Conservation (phyloP, 176 grass and related monocot species). For the Urochloa ruziziensis region DNA sequence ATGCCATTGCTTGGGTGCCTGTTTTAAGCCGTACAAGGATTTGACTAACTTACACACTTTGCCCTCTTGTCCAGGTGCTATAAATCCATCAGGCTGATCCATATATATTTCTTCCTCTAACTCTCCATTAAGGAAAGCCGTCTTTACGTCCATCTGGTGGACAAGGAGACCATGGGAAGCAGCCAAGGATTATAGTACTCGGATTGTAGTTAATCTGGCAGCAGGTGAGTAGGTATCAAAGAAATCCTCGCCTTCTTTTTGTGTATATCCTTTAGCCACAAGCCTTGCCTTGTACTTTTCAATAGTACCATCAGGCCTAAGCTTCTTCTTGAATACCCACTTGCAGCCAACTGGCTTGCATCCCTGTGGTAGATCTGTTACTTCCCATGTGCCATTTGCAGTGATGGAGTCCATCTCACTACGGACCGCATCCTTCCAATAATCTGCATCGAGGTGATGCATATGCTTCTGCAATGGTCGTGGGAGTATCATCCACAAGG, state of each 20-base stretch:
- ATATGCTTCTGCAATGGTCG: neutral
- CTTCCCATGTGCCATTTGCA: neutral
- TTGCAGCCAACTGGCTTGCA: neutral
- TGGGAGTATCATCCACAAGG: neutral
- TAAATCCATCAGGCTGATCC: neutral
- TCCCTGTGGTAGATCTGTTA: neutral
- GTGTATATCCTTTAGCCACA: neutral
- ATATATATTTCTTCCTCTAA: neutral
- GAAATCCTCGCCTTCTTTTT: neutral
- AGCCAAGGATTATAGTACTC: neutral
- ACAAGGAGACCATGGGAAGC: neutral
- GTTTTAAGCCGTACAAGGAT: neutral
- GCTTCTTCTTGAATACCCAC: neutral
- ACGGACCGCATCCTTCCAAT: neutral
- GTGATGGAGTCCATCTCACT: neutral
- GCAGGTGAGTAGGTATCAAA: neutral
- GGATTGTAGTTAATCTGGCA: neutral
- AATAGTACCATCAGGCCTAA: neutral
- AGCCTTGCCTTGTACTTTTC: neutral
- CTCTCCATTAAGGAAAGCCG: neutral
- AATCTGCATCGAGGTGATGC: neutral
- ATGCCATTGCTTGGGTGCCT: neutral
- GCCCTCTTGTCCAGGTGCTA: neutral
- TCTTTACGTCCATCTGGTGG: neutral
- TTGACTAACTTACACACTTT: neutral